These are phyloP conservation scores for Leishmania arabica DNA, from an alignment of 208 protist species.

Conservation along the genomic window DNA sequence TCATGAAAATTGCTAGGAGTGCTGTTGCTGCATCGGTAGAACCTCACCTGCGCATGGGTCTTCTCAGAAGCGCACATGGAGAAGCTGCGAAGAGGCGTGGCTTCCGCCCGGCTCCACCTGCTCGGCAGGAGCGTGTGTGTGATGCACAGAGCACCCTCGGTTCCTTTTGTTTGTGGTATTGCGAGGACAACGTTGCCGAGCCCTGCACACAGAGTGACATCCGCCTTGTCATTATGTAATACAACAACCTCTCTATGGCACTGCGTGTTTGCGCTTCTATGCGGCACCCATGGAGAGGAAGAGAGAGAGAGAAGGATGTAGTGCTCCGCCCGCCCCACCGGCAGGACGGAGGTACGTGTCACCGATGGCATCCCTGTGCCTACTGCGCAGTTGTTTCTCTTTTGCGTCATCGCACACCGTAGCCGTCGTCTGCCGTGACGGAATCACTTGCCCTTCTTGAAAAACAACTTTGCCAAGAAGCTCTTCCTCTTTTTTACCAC, in stretches of 20 bases:
- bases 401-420: background rate
- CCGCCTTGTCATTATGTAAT: background rate
- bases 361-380: background rate
- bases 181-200: background rate
- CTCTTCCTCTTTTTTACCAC: slow-evolving; percentile 6
- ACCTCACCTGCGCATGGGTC: background rate
- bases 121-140: background rate
- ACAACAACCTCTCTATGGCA: background rate
- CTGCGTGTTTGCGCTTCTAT: background rate
- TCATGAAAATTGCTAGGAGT: background rate
- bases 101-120: background rate
- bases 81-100: background rate
- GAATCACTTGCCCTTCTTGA: slow-evolving; percentile 17
- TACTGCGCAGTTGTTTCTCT: background rate
- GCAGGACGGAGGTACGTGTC: background rate
- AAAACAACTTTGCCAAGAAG: slow-evolving; percentile 30
- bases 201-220: background rate
- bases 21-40: background rate
- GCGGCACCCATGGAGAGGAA: background rate
- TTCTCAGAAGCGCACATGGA: no score
- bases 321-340: background rate
- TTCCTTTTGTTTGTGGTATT: background rate
- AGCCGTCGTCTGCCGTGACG: background rate
- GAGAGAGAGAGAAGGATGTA: background rate
- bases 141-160: background rate